Evolutionary conservation across 176 grass and related monocot species (phyloP), one percentile per base, ranked within the genome.

Genomic region (Zoysia pacifica): DNA sequence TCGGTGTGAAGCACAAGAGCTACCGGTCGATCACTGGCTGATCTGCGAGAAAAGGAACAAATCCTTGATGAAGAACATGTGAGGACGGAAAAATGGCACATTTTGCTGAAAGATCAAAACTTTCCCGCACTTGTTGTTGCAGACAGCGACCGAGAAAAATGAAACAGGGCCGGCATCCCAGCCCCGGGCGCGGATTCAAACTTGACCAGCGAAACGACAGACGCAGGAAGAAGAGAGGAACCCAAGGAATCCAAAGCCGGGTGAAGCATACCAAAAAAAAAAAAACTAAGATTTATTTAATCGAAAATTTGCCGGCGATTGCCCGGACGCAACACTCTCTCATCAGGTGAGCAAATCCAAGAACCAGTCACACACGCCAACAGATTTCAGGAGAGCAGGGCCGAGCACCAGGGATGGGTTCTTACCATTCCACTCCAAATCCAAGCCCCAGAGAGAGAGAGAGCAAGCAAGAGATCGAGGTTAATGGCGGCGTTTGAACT

Each of bases 371-470:
- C 28, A 28, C 28, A 28, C 28, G 28, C 28, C 8, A 66, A 19
- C 5, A 70, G 68, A 78, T 87, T 87, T 83, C 51, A 16, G 68
- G 59, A 3, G 13, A 40, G 3, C 52, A 43, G 8, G 16, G 70
- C 35, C 16, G 10, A 41, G 42, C 28, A 44, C 11, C 9, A 1
- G n/a, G 28, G 28, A 28, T 0, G 70, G 70, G 48, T 45, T 69
- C 85, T 72, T 54, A 87, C 85, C 85, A 72, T 83, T 44, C 85
- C 61, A 74, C 70, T 36, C 37, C 0, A 39, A 61, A 38, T 28
- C 66, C 1, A 59, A 5, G 10, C 18, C 52, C 16, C 52, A 16
- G 16, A 16, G 51, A 0, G 49, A 28, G 49, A 12, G 11, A 1
- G 6, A 28, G 19, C 28, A 8, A 44, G 48, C 28, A 44, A 2